Base-by-base conservation (phyloP, 371 early-diverging fungal genomes). In the Mucor circinelloides region DNA sequence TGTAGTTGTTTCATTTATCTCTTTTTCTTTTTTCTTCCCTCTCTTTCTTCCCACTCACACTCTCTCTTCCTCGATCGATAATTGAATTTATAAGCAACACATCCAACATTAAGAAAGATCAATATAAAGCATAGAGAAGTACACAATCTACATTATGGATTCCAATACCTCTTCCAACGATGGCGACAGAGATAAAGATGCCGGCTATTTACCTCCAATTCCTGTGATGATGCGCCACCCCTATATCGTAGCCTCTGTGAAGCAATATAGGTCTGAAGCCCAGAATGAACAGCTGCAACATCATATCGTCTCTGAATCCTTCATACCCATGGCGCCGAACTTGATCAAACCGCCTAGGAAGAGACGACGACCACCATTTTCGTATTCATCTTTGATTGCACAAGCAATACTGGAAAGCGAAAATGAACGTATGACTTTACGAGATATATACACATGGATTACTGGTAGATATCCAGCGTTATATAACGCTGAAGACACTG, bases 391-490 rank as follows among this genome's bases (percentile, higher is more conserved):
- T 2, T 77, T 93, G 6, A 93, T 93, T 62, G 90, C 89, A 0
- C 89, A 91, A 68, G 93, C 93, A 5, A 90, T 93, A 23, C 44
- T 87, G 2, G 77, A 83, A 12, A 84, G 87, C 4, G 66, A 79
- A 32, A 67, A 85, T 27, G 81, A 87, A 50, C 76, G 83, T 52
- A 83, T 92, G 79, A 91, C 93, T 12, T 63, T 93, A 44, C 81
- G 83, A 66, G 88, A 87, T 32, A 93, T 93, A 9, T 93, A 93
- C 69, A 71, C 79, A n/a, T 93, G 90, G 88, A 90, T 93, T 34
- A 83, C 79, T 60, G 70, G 71, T 1, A 82, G 87, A 73, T 92
- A 89, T 63, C 90, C 93, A 15, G 87, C 90, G 36, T 79, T 91
- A 50, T 90, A 86, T 60, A 82, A 86, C 71, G 89, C 85, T 19